Conservation (phyloP, 164 flowering plant genomes). For the Chimonanthus praecox region DNA sequence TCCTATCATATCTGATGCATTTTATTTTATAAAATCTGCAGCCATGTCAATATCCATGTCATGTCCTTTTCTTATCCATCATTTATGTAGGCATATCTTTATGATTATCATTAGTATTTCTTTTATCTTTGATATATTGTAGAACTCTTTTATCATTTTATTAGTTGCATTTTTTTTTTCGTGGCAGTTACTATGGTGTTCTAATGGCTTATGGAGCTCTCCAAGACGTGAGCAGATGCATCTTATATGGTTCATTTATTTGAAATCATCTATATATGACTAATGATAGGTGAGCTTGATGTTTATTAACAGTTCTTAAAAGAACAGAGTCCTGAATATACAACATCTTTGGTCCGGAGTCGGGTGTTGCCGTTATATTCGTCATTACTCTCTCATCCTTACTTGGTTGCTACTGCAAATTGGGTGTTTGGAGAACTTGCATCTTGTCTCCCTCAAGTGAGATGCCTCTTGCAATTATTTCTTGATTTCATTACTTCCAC, state of each 20-base stretch:
- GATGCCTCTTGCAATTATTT: conserved; percentile 17
- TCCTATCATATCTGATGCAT: too few species aligned
- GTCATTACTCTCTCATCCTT: conserved; percentile 31
- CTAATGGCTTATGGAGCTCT: conserved; percentile 78
- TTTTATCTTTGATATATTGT: not conserved
- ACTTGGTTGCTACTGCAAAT: conserved; percentile 70
- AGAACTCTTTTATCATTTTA: conserved; percentile 5
- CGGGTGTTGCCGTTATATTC: conserved; percentile 62
- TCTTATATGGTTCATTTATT: conserved; percentile 3
- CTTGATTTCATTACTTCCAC: not conserved
- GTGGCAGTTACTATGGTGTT: conserved; percentile 74
- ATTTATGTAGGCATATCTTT: too few species aligned
- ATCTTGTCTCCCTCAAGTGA: conserved; percentile 67
- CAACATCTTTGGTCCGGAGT: conserved; percentile 36
- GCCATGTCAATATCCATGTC: too few species aligned
- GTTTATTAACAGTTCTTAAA: conserved; percentile 39
- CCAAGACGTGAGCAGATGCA: conserved; percentile 52
- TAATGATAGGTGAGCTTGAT: not conserved
- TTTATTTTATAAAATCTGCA: too few species aligned
- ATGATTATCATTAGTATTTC: too few species aligned
- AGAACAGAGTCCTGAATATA: conserved; percentile 48
- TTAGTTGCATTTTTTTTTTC: not conserved
- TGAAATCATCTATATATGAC: conserved; percentile 6
- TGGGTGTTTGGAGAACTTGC: conserved; percentile 87
- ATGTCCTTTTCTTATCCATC: too few species aligned